Evolutionary conservation across 1,284 basidiomycete species (phyloP), one percentile per base, ranked within the genome.

Genomic region (Cryptococcus wingfieldii): DNA sequence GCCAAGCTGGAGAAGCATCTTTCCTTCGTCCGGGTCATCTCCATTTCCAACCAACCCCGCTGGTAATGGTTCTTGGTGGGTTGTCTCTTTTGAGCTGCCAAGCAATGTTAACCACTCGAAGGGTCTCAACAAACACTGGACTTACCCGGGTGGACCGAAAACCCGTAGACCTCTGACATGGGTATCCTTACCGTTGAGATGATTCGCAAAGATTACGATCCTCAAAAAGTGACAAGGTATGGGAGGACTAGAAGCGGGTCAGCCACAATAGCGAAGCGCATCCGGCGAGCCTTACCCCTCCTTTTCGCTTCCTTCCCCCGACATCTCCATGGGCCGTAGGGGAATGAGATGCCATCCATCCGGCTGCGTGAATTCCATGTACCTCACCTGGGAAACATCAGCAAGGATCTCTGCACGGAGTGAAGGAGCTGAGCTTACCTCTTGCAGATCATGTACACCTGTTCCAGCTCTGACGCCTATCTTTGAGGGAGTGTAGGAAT

Each of bases 131-230:
- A n/a, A 25, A 38, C 16, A 19, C 27, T 28, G 42, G 14, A 80
- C 87, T 60, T 69, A 92, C 92, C 87, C 86, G 7, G 84, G 72
- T 2, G 92, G 89, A 0, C 93, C 95, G 58, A 92, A 85, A 23
- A 98, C 83, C 51, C 83, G 84, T 43, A 98, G 76, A 1, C 93
- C 91, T 18, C 96, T 84, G 14, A 98, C 88, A 77, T 98, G 96
- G 9, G 96, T 98, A 77, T 99, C 96, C 74, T 98, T 98, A 4
- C 96, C 96, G 66, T 95, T 97, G 83, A 96, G 87, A 70, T 98
- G 93, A 71, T 98, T 98, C 19, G 89, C 86, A 19, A 93, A 80
- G 53, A 99, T 84, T 57, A 94, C 86, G 34, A 98, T 82, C 69
- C 98, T 93, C 5, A 99, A 76, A 12, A 96, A 84, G 72, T 95